phyloP scores from a whole-genome alignment of 1,284 basidiomycete genomes.

The Coriolopsis trogii region DNA sequence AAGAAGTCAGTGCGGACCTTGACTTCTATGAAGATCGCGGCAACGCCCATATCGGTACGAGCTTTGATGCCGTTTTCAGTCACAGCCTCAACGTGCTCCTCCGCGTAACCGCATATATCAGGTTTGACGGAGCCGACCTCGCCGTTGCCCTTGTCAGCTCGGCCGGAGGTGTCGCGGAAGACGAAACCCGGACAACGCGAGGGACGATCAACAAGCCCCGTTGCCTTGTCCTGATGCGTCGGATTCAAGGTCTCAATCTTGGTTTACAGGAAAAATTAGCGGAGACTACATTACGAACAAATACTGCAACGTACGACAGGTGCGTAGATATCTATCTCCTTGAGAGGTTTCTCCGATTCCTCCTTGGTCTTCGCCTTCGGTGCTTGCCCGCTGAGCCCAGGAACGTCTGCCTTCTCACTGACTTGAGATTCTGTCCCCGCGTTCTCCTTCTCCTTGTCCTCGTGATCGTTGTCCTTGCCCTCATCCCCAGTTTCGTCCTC shows the following conservation, averaged over 20 bases:
- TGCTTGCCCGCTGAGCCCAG: background rate
- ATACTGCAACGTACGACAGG: background rate
- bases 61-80: background rate
- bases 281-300: background rate
- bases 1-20: background rate
- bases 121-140: constrained; percentile 7
- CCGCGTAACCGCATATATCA: constrained; percentile 6
- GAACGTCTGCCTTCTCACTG: background rate
- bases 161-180: background rate
- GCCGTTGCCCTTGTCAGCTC: background rate
- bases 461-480: background rate
- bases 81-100: background rate
- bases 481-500: background rate
- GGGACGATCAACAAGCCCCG: background rate
- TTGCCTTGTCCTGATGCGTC: background rate
- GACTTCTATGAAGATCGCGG: constrained; percentile 10
- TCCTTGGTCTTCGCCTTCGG: background rate
- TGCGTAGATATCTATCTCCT: background rate
- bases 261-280: background rate
- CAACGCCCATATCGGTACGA: constrained; percentile 7
- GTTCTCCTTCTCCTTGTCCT: background rate
- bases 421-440: background rate
- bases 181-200: constrained; percentile 15
- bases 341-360: no score
- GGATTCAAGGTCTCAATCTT: constrained; percentile 1